Evolutionary conservation across 768 basidiomycete genomes (phyloP).

Genomic region (Kwoniella mangroviensis): DNA sequence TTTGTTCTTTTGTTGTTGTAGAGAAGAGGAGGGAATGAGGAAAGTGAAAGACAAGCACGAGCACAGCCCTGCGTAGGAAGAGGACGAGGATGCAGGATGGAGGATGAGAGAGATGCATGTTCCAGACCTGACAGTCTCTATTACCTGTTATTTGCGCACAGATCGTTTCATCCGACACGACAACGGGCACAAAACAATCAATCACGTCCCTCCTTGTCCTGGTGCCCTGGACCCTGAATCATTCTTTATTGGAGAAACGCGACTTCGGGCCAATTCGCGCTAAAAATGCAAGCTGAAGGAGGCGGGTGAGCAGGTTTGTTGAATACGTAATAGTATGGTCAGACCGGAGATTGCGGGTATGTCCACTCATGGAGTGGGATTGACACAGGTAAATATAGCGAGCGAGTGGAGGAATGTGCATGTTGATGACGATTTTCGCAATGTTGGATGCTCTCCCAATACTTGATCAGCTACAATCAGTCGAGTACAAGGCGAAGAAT

Average conservation of each 20-base stretch:
- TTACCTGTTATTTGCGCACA: neutral
- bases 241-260: neutral
- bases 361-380: no score
- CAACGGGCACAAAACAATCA: slow-evolving; percentile 1
- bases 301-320: neutral
- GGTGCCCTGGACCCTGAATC: neutral
- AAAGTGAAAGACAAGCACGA: neutral
- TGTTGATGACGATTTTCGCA: neutral
- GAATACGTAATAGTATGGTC: neutral
- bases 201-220: neutral
- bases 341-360: neutral
- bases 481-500: neutral
- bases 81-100: neutral
- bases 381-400: no score
- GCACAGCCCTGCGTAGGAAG: neutral
- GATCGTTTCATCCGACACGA: slow-evolving; percentile 22
- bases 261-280: neutral
- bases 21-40: no score
- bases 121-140: neutral
- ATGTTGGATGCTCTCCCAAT: neutral
- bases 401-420: neutral
- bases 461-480: neutral
- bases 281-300: neutral
- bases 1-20: neutral
- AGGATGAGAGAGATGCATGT: slow-evolving; percentile 2